phyloP scores from a whole-genome alignment of 192 early-diverging fungal species.

The Geranomyces variabilis region DNA sequence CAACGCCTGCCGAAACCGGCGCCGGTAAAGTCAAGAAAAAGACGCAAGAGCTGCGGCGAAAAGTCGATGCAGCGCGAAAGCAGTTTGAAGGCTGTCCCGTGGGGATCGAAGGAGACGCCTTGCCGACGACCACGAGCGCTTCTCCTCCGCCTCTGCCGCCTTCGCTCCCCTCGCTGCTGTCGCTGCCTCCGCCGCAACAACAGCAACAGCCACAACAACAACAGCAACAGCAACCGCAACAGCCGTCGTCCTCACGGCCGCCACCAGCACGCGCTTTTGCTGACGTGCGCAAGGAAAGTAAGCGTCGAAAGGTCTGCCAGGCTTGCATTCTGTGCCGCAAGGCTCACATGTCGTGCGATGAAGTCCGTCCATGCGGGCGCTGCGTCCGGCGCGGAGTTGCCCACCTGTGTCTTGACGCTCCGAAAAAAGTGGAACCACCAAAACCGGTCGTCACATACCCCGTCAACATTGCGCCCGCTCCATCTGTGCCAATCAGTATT shows the following conservation, averaged over 20 bases:
- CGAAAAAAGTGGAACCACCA: slow-evolving; percentile 39
- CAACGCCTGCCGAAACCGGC: neutral
- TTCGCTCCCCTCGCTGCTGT: neutral
- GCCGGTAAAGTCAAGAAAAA: slow-evolving; percentile 29
- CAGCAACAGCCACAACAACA: slow-evolving; percentile 14
- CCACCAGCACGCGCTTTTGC: neutral
- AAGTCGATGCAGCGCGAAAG: slow-evolving; percentile 28
- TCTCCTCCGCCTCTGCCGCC: neutral
- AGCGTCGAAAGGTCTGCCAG: slow-evolving; percentile 54
- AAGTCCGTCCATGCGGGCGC: slow-evolving; percentile 88
- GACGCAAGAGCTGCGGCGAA: slow-evolving; percentile 19
- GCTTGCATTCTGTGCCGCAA: slow-evolving; percentile 95
- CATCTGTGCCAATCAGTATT: neutral
- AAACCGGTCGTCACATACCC: slow-evolving; percentile 28
- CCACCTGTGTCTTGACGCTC: slow-evolving; percentile 92
- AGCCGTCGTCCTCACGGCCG: neutral
- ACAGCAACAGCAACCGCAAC: slow-evolving; percentile 14
- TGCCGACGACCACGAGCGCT: neutral
- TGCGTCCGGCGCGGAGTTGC: slow-evolving; percentile 92
- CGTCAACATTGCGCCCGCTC: slow-evolving; percentile 14
- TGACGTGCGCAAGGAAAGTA: slow-evolving; percentile 14
- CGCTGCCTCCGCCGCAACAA: neutral
- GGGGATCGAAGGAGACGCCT: slow-evolving; percentile 10
- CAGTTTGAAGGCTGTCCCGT: slow-evolving; percentile 32
- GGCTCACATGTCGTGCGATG: slow-evolving; percentile 81